These are phyloP conservation scores for Candida orba DNA, from an alignment of 805 yeast genomes.

Conservation along the genomic window DNA sequence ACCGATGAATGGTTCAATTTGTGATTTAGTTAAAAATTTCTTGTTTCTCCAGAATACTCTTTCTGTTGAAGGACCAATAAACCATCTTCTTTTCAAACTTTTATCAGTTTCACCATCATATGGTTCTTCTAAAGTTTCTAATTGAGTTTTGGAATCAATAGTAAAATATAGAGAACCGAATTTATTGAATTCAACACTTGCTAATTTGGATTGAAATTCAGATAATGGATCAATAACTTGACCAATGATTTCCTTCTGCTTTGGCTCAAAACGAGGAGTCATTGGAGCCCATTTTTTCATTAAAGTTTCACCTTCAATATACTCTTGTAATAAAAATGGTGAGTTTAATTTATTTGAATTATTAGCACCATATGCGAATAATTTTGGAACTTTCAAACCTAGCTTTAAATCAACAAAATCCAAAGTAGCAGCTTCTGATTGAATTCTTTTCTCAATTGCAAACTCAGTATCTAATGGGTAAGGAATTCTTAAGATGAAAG, in stretches of 20 bases:
- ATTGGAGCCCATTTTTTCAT: constrained; percentile 93
- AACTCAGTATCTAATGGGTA: constrained; percentile 66
- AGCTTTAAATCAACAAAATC: constrained; percentile 69
- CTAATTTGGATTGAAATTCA: constrained; percentile 51
- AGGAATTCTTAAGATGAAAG: constrained; percentile 77
- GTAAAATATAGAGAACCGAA: constrained; percentile 81
- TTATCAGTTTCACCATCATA: constrained; percentile 58
- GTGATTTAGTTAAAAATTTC: constrained; percentile 41
- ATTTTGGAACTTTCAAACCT: constrained; percentile 65
- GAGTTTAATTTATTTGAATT: constrained; percentile 54
- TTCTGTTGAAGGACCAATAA: constrained; percentile 86
- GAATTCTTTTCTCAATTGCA: constrained; percentile 58
- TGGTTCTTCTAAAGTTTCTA: constrained; percentile 22
- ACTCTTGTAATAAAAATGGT: constrained; percentile 80
- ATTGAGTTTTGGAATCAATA: constrained; percentile 48
- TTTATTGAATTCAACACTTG: constrained; percentile 53
- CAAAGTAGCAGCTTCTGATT: constrained; percentile 89
- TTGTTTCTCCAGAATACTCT: constrained; percentile 69
- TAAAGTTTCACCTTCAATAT: constrained; percentile 66
- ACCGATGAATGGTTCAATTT: constrained; percentile 50
- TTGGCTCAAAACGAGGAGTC: constrained; percentile 47
- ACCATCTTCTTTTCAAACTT: constrained; percentile 60
- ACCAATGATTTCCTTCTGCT: constrained; percentile 43
- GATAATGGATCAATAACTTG: constrained; percentile 67
- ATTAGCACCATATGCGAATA: constrained; percentile 56